phyloP scores from a whole-genome alignment of 148 eudicot species.

The Mesembryanthemum crystallinum region DNA sequence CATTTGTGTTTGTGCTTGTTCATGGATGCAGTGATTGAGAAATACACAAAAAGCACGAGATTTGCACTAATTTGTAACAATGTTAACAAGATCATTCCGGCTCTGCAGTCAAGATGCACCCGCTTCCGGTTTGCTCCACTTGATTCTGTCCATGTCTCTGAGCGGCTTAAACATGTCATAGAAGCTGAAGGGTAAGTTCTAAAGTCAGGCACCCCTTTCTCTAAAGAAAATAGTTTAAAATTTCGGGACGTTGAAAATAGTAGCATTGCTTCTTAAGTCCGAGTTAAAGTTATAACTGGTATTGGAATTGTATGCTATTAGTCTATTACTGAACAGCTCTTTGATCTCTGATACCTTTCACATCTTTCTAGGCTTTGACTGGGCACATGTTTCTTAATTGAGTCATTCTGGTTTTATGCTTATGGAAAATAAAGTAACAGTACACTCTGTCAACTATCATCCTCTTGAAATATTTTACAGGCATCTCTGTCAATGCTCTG shows the following conservation, averaged over 20 bases:
- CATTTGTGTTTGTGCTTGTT: conserved; percentile 10
- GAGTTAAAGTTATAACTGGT: not conserved
- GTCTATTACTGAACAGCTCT: not conserved
- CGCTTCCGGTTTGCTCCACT: conserved; percentile 98
- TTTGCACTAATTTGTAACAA: conserved; percentile 91
- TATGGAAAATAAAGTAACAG: not conserved
- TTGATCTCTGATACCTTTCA: not conserved
- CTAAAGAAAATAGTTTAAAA: not conserved
- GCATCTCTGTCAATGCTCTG: not conserved
- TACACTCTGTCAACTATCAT: not conserved
- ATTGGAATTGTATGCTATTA: no score
- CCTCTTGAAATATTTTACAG: not conserved
- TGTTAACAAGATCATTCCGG: conserved; percentile 94
- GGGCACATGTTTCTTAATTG: not conserved
- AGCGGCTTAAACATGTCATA: conserved; percentile 83
- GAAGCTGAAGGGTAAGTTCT: conserved; percentile 70
- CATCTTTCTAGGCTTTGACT: not conserved
- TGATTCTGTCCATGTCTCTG: conserved; percentile 70
- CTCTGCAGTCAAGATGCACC: conserved; percentile 93
- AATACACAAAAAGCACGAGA: conserved; percentile 88
- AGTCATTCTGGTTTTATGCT: not conserved
- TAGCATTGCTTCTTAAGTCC: not conserved
- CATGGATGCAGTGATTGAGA: conserved; percentile 77
- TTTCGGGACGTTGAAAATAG: not conserved
- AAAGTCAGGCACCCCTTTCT: not conserved